Evolutionary conservation across 176 grass and related monocot species (phyloP), one percentile per base, ranked within the genome.

Genomic region (Alloteropsis semialata): DNA sequence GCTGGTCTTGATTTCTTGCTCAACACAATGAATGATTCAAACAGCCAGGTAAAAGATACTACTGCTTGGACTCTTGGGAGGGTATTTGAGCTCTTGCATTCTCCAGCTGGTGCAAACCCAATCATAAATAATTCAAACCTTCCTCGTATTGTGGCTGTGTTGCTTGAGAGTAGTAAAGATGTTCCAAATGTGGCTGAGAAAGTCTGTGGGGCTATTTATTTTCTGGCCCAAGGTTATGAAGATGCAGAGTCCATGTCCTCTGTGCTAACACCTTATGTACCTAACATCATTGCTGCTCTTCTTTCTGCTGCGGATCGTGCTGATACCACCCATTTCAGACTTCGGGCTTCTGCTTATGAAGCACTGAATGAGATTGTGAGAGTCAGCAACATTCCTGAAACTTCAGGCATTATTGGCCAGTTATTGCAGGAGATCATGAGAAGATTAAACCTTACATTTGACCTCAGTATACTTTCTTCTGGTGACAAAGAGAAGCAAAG

Each of bases 21-120:
- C 8, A 89, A 91, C 85, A 91, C 81, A 67, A 97, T 92, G 88
- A 90, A 75, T 69, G 92, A 97, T 71, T 84, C 80, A 64, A 90
- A 89, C 70, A 94, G 88, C 21, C 95, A 97, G 74, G 95, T 97
- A 55, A 97, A 90, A 63, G 95, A 92, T 51, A 97, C 92, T 65
- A 97, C 90, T 66, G 95, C 92, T 60, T 97, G 95, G 95, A 94
- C 95, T 42, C 92, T 97, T 85, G 95, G 95, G 37, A 91, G 90
- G 82, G 79, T 97, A 77, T 97, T 97, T 92, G 95, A 97, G 86
- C 77, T 94, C 41, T 55, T 97, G 75, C 94, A 97, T 81, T 87
- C 88, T 46, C 82, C 90, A 14, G 54, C 55, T 59, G 88, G 88
- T 89, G 22, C 81, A 65, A 86, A 85, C 89, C 86, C 94, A 68